Conservation (phyloP, 805 yeast species). For the Pichia rugopelliculosa region DNA sequence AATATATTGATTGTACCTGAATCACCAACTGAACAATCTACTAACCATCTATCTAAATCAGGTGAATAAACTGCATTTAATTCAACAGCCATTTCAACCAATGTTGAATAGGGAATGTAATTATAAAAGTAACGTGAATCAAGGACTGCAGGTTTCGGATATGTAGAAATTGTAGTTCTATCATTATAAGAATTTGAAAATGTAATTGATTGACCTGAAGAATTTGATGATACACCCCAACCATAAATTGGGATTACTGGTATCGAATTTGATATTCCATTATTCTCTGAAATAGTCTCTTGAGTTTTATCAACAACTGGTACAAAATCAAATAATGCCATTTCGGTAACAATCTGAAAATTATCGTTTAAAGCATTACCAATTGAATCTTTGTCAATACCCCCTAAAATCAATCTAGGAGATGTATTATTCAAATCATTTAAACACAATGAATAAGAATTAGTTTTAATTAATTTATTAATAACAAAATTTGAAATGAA, state of each 20-base stretch:
- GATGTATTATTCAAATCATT: conserved; percentile 19
- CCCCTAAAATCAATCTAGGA: conserved; percentile 48
- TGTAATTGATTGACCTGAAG: conserved; percentile 20
- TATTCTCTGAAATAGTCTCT: conserved; percentile 3
- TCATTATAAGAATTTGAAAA: conserved; percentile 33
- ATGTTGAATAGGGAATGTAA: conserved; percentile 46
- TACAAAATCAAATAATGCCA: conserved; percentile 36
- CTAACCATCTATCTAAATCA: conserved; percentile 47
- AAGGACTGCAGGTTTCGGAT: conserved; percentile 45
- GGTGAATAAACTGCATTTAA: conserved; percentile 55
- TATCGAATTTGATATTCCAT: conserved; percentile 14
- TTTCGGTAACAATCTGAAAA: conserved; percentile 26
- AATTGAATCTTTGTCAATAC: conserved; percentile 41
- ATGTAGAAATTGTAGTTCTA: conserved; percentile 29
- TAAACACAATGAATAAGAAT: conserved; percentile 40
- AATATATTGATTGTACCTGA: conserved; percentile 46
- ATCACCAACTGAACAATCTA: conserved; percentile 46
- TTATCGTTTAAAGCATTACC: conserved; percentile 26
- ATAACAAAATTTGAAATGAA: conserved; percentile 30
- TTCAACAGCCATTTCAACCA: conserved; percentile 61
- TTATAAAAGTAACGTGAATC: conserved; percentile 47
- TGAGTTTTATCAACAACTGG: conserved; percentile 29
- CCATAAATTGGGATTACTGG: conserved; percentile 44
- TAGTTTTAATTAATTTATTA: conserved; percentile 27
- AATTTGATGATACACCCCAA: conserved; percentile 32